phyloP scores from a whole-genome alignment of 768 basidiomycete species.

The Kwoniella sp. region DNA sequence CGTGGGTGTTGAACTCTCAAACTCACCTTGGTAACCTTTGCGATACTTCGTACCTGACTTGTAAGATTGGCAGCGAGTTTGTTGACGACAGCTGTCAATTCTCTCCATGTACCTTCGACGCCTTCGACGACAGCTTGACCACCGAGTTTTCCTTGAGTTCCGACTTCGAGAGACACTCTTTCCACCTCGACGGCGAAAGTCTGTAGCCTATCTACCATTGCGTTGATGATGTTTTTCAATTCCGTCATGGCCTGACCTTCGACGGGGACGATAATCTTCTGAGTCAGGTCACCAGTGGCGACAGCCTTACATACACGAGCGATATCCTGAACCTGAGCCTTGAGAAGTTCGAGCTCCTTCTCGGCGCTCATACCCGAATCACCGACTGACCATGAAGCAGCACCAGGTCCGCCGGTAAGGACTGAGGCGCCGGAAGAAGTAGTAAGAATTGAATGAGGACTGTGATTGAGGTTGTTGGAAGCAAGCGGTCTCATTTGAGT shows the following conservation, averaged over 20 bases:
- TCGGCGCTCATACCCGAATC: slow-evolving; percentile 51
- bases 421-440: slow-evolving; percentile 34
- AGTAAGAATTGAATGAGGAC: slow-evolving; percentile 29
- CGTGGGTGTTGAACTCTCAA: no score
- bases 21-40: slow-evolving; percentile 78
- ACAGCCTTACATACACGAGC: slow-evolving; percentile 80
- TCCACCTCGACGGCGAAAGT: slow-evolving; percentile 92
- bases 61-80: slow-evolving; percentile 58
- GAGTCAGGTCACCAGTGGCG: slow-evolving; percentile 71
- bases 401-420: slow-evolving; percentile 33
- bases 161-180: slow-evolving; percentile 64
- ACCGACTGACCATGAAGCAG: slow-evolving; percentile 36
- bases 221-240: slow-evolving; percentile 63
- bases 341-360: slow-evolving; percentile 73
- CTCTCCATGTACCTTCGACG: slow-evolving; percentile 91
- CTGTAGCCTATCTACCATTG: slow-evolving; percentile 69
- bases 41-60: slow-evolving; percentile 74
- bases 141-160: slow-evolving; percentile 69
- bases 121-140: slow-evolving; percentile 88
- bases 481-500: slow-evolving; percentile 22
- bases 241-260: slow-evolving; percentile 79
- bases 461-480: background rate
- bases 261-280: slow-evolving; percentile 77
- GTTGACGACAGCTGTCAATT: slow-evolving; percentile 86
- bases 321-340: slow-evolving; percentile 81